Evolutionary conservation across 2,329 filamentous ascomycete genomes (phyloP).

Genomic region (Laburnicola sp.): DNA sequence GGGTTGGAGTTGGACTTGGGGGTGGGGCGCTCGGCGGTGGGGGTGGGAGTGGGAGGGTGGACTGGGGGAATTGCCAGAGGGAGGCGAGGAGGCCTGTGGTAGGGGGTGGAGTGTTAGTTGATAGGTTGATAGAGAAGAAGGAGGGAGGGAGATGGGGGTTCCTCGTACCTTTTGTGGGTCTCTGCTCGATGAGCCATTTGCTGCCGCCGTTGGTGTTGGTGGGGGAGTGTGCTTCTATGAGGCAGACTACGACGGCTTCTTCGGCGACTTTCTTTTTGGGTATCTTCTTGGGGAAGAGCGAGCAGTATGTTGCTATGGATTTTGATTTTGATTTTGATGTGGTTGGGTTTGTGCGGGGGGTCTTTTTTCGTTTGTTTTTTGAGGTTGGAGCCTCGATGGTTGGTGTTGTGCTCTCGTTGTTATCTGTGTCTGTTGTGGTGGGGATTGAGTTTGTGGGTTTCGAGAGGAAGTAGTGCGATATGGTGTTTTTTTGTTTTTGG

Average conservation of each 20-base stretch:
- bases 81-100: slow-evolving; percentile 29
- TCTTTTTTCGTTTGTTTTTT: no score
- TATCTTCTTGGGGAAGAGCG: slow-evolving; percentile 41
- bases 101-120: slow-evolving; percentile 2
- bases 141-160: neutral
- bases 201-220: slow-evolving; percentile 12
- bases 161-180: slow-evolving; percentile 40
- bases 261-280: slow-evolving; percentile 41
- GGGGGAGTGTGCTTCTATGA: slow-evolving; percentile 30
- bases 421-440: slow-evolving; percentile 14
- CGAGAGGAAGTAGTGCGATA: slow-evolving; percentile 38
- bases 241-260: slow-evolving; percentile 39
- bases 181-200: slow-evolving; percentile 43
- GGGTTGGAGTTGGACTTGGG: no score
- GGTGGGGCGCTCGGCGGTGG: no score
- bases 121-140: neutral
- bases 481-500: slow-evolving; percentile 24
- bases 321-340: slow-evolving; percentile 11
- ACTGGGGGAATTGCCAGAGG: slow-evolving; percentile 42
- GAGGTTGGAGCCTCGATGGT: no score
- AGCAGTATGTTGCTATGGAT: slow-evolving; percentile 31
- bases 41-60: slow-evolving; percentile 20
- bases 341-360: no score
- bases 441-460: slow-evolving; percentile 20
- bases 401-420: slow-evolving; percentile 3